Evolutionary conservation across 352 stramenopile genomes (phyloP).

Genomic region (Plasmopara viticola): DNA sequence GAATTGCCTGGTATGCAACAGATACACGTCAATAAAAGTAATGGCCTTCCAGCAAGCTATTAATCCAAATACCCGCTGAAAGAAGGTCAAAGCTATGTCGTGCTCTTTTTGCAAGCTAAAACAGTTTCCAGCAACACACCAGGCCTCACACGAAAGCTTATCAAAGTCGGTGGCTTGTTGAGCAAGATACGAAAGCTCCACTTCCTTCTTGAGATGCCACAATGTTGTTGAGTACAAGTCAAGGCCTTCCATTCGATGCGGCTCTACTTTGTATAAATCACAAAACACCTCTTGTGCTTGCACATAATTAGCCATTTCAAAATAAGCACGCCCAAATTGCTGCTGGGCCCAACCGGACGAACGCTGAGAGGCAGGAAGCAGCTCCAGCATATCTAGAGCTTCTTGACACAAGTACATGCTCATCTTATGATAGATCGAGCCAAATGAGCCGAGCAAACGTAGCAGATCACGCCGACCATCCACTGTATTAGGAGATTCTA

Average conservation of each 20-base stretch:
- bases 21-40: slow-evolving; percentile 1
- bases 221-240: slow-evolving; percentile 94
- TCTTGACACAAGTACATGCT: slow-evolving; percentile 77
- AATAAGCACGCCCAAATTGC: slow-evolving; percentile 91
- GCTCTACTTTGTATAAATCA: slow-evolving; percentile 85
- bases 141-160: slow-evolving; percentile 89
- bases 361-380: slow-evolving; percentile 77
- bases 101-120: slow-evolving; percentile 98
- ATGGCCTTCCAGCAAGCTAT: neutral
- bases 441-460: slow-evolving; percentile 59
- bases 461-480: slow-evolving; percentile 36
- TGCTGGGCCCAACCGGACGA: slow-evolving; percentile 92
- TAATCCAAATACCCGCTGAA: slow-evolving; percentile 73
- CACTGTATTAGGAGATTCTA: slow-evolving; percentile 4
- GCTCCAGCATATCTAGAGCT: slow-evolving; percentile 84
- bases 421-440: slow-evolving; percentile 64
- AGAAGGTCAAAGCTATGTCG: slow-evolving; percentile 94
- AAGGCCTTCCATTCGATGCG: slow-evolving; percentile 91
- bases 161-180: slow-evolving; percentile 92
- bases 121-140: slow-evolving; percentile 96
- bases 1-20: slow-evolving; percentile 60
- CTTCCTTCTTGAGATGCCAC: slow-evolving; percentile 97
- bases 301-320: slow-evolving; percentile 94
- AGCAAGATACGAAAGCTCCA: slow-evolving; percentile 95
- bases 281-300: slow-evolving; percentile 85